Evolutionary conservation across 192 early-diverging fungal species (phyloP), one percentile per base, ranked within the genome.

Genomic region (Coemansia sp.): DNA sequence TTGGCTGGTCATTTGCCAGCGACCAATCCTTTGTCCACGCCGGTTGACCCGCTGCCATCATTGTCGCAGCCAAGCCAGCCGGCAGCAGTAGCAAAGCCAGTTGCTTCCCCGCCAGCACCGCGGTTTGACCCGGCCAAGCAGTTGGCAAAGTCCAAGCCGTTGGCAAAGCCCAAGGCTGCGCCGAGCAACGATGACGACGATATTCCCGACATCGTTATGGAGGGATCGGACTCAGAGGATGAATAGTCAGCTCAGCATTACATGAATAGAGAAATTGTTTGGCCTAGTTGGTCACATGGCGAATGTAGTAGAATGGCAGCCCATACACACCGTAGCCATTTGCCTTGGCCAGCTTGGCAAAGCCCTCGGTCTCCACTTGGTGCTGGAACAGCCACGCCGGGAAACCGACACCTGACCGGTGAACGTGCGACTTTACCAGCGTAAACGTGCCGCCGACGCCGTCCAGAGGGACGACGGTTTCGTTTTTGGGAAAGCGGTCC

Each of bases 361-460:
- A 70, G 0, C 85, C 87, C 68, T 88, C 87, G 28, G 84, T 86
- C 55, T 88, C 87, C 5, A 88, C 81, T 47, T 82, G 77, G 50
- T 87, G 87, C 25, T 82, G 76, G 15, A 82, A 81, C 30, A 83
- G 73, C 52, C 78, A 78, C 1, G 81, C 55, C 0, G 87, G 85
- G 41, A 87, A 88, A 4, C 75, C 74, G 21, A 84, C 79, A 2
- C 85, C 87, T 27, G 80, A 77, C 1, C 85, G 85, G 58, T 88
- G 87, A 11, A 86, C 81, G 12, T 66, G 50, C 8, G 84, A 82
- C 43, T 81, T 81, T 20, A 88, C 82, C 22, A 88, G 61, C 1
- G 84, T 82, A 40, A 83, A 85, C 0, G 87, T 84, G 19, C 81
- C 83, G 12, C 87, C 87, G 1, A 87, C 82, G 20, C 82, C 86